Conservation (phyloP, 345 rosid species). For the Hypericum perforatum region DNA sequence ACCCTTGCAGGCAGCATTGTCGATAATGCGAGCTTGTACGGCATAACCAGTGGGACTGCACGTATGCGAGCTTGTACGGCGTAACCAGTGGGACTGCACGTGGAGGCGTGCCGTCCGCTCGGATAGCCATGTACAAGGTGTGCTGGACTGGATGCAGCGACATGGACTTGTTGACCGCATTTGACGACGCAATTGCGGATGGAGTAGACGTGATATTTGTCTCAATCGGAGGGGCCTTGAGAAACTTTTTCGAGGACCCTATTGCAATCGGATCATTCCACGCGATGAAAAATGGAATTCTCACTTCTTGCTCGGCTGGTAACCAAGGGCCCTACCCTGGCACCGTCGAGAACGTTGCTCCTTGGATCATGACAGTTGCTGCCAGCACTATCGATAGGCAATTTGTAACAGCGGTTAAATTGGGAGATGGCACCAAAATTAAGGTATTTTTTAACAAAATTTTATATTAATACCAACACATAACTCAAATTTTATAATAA, state of each 20-base stretch:
- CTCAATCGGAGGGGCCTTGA: slow-evolving; percentile 54
- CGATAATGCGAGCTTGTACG: slow-evolving; percentile 50
- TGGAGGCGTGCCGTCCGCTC: slow-evolving; percentile 66
- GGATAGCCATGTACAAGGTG: slow-evolving; percentile 84
- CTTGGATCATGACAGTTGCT: slow-evolving; percentile 79
- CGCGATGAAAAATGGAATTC: slow-evolving; percentile 63
- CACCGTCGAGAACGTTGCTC: slow-evolving; percentile 58
- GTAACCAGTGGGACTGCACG: slow-evolving; percentile 66
- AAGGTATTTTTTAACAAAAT: slow-evolving; percentile 21
- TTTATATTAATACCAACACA: background rate
- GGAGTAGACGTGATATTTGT: slow-evolving; percentile 70
- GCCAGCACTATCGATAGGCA: slow-evolving; percentile 58
- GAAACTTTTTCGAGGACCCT: slow-evolving; percentile 40
- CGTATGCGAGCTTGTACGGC: slow-evolving; percentile 62
- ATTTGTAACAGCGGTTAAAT: slow-evolving; percentile 39
- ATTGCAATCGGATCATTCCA: slow-evolving; percentile 82
- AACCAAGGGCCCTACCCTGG: slow-evolving; percentile 43
- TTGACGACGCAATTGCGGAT: slow-evolving; percentile 72
- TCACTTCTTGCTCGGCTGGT: slow-evolving; percentile 67
- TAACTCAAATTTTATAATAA: too few species aligned
- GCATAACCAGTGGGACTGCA: slow-evolving; percentile 64
- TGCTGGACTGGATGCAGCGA: slow-evolving; percentile 72
- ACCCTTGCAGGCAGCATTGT: slow-evolving; percentile 51
- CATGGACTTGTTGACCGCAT: slow-evolving; percentile 66
- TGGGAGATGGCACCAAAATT: slow-evolving; percentile 43